phyloP scores from a whole-genome alignment of 257 asterid genomes.

The Primulina huaijiensis region DNA sequence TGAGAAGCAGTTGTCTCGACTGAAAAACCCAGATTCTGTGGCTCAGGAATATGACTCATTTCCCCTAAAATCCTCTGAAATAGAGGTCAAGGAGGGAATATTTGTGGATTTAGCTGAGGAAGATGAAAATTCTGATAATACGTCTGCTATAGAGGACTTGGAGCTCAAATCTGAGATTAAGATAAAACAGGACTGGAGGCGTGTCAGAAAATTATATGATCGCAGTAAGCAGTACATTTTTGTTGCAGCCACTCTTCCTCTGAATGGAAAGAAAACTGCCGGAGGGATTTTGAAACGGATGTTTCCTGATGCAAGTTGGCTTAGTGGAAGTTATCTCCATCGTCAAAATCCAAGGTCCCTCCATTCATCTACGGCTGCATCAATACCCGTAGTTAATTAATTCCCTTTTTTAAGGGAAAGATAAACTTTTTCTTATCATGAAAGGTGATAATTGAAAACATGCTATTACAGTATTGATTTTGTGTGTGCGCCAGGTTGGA shows the following conservation, averaged over 20 bases:
- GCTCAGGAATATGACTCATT: slow-evolving; percentile 26
- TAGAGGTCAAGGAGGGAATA: slow-evolving; percentile 35
- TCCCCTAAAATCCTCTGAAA: slow-evolving; percentile 30
- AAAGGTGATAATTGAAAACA: neutral
- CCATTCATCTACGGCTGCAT: neutral
- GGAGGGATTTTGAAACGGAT: slow-evolving; percentile 79
- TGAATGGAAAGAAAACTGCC: slow-evolving; percentile 88
- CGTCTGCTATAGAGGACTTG: slow-evolving; percentile 31
- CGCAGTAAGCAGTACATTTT: slow-evolving; percentile 96
- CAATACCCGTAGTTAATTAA: neutral
- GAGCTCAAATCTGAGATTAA: slow-evolving; percentile 35
- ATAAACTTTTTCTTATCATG: neutral
- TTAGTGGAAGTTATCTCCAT: slow-evolving; percentile 88
- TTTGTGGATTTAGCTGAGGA: slow-evolving; percentile 38
- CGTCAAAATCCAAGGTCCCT: slow-evolving; percentile 85
- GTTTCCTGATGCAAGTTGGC: slow-evolving; percentile 89
- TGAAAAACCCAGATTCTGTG: slow-evolving; percentile 33
- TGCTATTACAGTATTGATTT: slow-evolving; percentile 20
- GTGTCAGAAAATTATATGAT: slow-evolving; percentile 68
- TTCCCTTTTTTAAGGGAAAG: slow-evolving; percentile 8
- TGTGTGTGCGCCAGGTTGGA: slow-evolving; percentile 56
- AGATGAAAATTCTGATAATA: slow-evolving; percentile 40
- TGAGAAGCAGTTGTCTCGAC: slow-evolving; percentile 75
- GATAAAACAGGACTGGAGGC: slow-evolving; percentile 71
- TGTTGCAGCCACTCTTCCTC: slow-evolving; percentile 97